phyloP scores from a whole-genome alignment of 345 rosid genomes.

The Hevea brasiliensis region DNA sequence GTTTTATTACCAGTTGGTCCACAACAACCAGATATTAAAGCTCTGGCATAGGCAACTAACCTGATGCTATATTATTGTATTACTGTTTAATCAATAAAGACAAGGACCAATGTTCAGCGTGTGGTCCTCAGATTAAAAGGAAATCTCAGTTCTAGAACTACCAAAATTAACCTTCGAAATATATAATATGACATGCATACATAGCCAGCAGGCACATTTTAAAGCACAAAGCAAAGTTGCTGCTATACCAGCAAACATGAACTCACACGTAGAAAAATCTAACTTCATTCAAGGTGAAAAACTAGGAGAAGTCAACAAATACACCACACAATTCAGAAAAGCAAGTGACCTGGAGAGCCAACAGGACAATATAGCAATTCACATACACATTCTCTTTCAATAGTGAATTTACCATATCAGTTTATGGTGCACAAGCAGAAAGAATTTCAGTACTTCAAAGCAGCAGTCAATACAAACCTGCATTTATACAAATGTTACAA shows the following conservation, averaged over 20 bases:
- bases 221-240: background rate
- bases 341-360: background rate
- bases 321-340: background rate
- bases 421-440: background rate
- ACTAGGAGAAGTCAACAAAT: background rate
- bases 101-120: background rate
- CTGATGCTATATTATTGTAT: background rate
- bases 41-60: background rate
- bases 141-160: conserved; percentile 4
- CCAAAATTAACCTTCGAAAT: background rate
- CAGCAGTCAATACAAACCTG: background rate
- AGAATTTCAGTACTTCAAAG: background rate
- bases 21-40: background rate
- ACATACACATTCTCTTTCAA: background rate
- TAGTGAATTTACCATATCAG: conserved; percentile 10
- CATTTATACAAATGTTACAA: background rate
- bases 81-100: background rate
- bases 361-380: background rate
- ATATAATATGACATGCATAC: background rate
- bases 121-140: background rate
- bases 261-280: background rate
- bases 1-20: background rate
- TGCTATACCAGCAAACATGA: background rate
- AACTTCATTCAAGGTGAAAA: background rate
- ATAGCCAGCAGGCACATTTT: background rate